Conservation (phyloP, 2,329 filamentous ascomycete genomes). For the Botrytis elliptica region DNA sequence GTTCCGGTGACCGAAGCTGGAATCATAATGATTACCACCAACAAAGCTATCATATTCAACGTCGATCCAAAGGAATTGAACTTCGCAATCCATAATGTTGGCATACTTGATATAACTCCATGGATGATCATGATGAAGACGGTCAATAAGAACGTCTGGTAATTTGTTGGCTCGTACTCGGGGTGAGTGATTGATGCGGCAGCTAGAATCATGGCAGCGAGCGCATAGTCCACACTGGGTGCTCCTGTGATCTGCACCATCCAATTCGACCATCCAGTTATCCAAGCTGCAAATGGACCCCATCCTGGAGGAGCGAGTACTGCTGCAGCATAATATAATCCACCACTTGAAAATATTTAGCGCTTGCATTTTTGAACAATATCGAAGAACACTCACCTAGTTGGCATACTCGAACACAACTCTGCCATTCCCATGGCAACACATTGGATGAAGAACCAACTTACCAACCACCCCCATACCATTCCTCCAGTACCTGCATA, state of each 20-base stretch:
- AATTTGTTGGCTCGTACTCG: conserved; percentile 60
- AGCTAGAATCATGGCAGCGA: conserved; percentile 69
- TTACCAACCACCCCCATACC: conserved; percentile 75
- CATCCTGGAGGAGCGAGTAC: conserved; percentile 66
- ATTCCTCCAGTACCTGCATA: conserved; percentile 61
- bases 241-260: conserved; percentile 64
- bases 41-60: conserved; percentile 67
- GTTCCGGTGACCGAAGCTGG: conserved; percentile 51
- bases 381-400: conserved; percentile 44
- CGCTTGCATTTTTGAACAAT: neutral
- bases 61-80: conserved; percentile 70
- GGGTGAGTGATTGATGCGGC: conserved; percentile 67
- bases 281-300: conserved; percentile 66
- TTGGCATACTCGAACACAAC: conserved; percentile 71
- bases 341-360: conserved; percentile 48
- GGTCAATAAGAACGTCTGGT: conserved; percentile 68
- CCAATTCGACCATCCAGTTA: conserved; percentile 72
- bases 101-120: conserved; percentile 64
- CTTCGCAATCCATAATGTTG: conserved; percentile 67
- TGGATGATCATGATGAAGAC: conserved; percentile 67
- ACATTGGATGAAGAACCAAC: conserved; percentile 70
- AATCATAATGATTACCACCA: conserved; percentile 67
- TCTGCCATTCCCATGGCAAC: conserved; percentile 70
- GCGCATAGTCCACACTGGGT: conserved; percentile 65
- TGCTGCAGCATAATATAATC: conserved; percentile 71